Evolutionary conservation across 352 stramenopile species (phyloP), one percentile per base, ranked within the genome.

Genomic region (Bremia lactucae): DNA sequence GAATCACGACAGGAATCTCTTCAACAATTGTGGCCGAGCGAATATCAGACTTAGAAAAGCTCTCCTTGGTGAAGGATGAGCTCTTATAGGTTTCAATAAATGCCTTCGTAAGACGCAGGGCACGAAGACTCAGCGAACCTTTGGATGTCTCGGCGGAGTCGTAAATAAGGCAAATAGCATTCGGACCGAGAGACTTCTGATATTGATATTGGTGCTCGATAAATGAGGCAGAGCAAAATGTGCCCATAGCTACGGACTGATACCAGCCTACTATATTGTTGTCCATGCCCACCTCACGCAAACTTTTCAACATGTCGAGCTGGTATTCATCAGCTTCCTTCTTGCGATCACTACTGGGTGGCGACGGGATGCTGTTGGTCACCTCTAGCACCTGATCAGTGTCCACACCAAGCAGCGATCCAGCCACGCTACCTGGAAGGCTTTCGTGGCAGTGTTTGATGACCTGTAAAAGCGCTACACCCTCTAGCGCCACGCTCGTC

Each of bases 201-300:
- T 98, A 98, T 51, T 93, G 82, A 49, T 96, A 95, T 72, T 98
- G 94, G 61, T 89, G 90, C 61, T 97, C 85, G 29, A 98, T 82
- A 29, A 98, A 75, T n/a, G 74, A 72, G 14, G 75, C 72, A 29
- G 92, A 97, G 49, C 87, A 97, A 65, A 98, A 98, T 20, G 95
- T 96, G 14, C 93, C 94, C 55, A 98, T 88, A 62, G 95, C 87
- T 58, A 97, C 96, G 22, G 87, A 97, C 61, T 98, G 92, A 73
- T 99, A 99, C 94, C 95, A 98, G 22, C 96, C 95, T 39, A 98
- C 88, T 64, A 96, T 98, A 70, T 98, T 99, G 72, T 98, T 98
- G 66, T 98, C 95, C 55, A 98, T 96, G 59, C 97, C 97, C 20
- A 98, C 78, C 66, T 98, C 94, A 36, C 92, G 81, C 34, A 98